Evolutionary conservation across 2,329 filamentous ascomycete species (phyloP).

Genomic region (Diaporthe sp.): DNA sequence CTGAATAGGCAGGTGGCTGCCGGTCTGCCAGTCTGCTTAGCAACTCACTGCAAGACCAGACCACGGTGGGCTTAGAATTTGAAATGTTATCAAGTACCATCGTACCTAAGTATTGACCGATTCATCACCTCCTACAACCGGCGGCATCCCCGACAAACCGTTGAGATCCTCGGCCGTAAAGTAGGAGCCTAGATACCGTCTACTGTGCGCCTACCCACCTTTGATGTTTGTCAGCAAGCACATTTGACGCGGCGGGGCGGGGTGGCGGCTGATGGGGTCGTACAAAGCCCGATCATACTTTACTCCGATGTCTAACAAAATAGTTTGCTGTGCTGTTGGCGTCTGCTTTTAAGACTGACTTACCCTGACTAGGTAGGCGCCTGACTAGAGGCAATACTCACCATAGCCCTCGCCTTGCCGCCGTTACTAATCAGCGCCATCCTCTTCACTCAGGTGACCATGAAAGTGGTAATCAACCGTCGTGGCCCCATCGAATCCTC

Average conservation of each 20-base stretch:
- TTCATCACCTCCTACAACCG: neutral
- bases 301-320: neutral
- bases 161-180: constrained; percentile 4
- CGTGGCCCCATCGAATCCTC: too few species aligned
- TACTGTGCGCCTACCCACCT: neutral
- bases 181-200: neutral
- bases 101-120: neutral
- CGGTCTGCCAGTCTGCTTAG: neutral
- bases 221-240: constrained; percentile 25
- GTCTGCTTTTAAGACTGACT: neutral
- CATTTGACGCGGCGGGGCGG: constrained; percentile 18
- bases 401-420: neutral
- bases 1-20: constrained; percentile 14
- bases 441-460: neutral
- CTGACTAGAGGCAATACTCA: neutral
- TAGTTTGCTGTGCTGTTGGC: neutral
- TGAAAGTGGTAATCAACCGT: neutral
- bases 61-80: neutral
- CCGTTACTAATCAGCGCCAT: neutral
- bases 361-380: neutral
- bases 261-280: constrained; percentile 26
- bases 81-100: too few species aligned
- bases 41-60: neutral
- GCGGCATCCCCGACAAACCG: neutral
- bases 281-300: neutral